Percentiles rank a stretch among this genome's conserved stretches.
phyloP scores from a whole-genome alignment of 2,329 filamentous ascomycete genomes.

The Ophioceras dolichostomum region DNA sequence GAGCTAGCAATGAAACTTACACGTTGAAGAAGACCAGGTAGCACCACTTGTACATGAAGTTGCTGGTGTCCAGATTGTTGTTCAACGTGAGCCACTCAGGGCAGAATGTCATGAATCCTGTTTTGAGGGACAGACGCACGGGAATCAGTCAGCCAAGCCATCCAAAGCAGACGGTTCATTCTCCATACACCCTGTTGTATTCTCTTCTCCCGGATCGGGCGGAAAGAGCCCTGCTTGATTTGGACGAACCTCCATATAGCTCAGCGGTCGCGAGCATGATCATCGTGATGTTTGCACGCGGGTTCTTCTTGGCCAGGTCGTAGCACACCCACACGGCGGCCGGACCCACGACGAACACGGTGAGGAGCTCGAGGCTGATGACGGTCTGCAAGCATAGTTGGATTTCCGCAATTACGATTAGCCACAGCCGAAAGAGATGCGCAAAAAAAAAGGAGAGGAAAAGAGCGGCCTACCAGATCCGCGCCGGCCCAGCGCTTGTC shows the following conservation, averaged over 20 bases:
- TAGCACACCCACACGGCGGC: conserved; percentile 48
- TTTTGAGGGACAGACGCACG: too few species aligned
- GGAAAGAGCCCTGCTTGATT: too few species aligned
- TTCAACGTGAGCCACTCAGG: conserved; percentile 56
- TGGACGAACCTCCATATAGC: conserved; percentile 45
- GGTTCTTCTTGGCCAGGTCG: conserved; percentile 41
- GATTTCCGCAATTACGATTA: too few species aligned
- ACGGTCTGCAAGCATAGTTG: conserved; percentile 28
- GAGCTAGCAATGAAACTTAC: conserved; percentile 1
- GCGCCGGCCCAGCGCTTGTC: conserved; percentile 52
- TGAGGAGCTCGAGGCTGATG: conserved; percentile 52
- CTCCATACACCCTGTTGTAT: too few species aligned
- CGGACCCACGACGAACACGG: conserved; percentile 49
- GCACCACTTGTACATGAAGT: conserved; percentile 57
- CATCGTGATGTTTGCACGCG: conserved; percentile 48
- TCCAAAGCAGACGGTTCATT: too few species aligned
- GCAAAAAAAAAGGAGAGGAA: neutral
- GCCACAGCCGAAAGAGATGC: neutral
- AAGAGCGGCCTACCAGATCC: conserved; percentile 33
- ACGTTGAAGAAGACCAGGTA: conserved; percentile 59
- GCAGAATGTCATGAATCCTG: conserved; percentile 54
- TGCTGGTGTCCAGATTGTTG: conserved; percentile 49
- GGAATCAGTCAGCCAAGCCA: too few species aligned
- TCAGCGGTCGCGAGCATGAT: conserved; percentile 53
- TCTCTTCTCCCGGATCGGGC: too few species aligned